phyloP scores from a whole-genome alignment of 768 basidiomycete species.

The Leucosporidium creatinivorum region DNA sequence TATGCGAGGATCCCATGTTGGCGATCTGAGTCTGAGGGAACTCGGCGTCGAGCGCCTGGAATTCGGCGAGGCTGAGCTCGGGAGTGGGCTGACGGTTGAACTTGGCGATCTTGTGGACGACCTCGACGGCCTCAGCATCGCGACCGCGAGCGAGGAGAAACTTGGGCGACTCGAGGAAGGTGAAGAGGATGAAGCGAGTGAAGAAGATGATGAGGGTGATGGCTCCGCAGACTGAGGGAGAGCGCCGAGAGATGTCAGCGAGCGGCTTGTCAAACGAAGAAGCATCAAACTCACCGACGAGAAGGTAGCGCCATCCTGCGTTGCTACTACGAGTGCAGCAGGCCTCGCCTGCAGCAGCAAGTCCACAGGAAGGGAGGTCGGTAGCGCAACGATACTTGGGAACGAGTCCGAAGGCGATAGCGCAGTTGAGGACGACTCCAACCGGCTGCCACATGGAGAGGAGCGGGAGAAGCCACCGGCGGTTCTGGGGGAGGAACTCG shows the following conservation, averaged over 20 bases:
- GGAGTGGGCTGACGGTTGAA: slow-evolving; percentile 43
- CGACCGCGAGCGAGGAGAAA: slow-evolving; percentile 43
- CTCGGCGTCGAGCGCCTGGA: slow-evolving; percentile 40
- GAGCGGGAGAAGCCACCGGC: not conserved
- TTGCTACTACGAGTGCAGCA: not conserved
- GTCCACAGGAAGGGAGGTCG: not conserved
- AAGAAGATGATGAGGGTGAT: slow-evolving; percentile 38
- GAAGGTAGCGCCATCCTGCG: not conserved
- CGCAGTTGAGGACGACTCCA: not conserved
- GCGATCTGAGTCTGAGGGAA: slow-evolving; percentile 11
- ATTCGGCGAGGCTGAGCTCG: slow-evolving; percentile 40
- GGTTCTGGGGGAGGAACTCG: slow-evolving; percentile 3
- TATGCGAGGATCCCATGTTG: slow-evolving; percentile 20
- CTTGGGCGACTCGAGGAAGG: slow-evolving; percentile 42
- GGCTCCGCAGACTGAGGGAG: not conserved
- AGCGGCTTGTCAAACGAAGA: no score
- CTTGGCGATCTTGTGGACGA: slow-evolving; percentile 43
- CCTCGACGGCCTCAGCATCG: slow-evolving; percentile 43
- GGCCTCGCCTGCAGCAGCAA: not conserved
- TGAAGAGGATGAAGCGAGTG: slow-evolving; percentile 43
- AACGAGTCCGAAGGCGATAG: not conserved
- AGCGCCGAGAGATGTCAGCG: no score
- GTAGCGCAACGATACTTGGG: not conserved
- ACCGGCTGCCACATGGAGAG: not conserved
- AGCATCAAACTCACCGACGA: not conserved